Base-by-base conservation (phyloP, 2,329 filamentous ascomycete genomes). In the Magnaporthiopsis incrustans region DNA sequence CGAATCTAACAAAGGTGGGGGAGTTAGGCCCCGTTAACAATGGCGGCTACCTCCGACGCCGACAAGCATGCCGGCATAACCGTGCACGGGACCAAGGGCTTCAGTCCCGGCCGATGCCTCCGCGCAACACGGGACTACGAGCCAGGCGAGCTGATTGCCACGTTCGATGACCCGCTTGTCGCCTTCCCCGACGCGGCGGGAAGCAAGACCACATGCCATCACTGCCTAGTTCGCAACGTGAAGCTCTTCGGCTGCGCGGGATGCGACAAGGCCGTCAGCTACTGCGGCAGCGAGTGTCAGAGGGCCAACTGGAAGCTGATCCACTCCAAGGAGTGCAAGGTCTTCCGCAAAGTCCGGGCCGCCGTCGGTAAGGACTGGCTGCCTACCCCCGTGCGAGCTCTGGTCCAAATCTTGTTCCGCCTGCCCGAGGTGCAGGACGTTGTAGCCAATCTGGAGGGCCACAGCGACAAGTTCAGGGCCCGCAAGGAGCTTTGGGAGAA, bases 241-340 rank as follows among this genome's bases (percentile, higher is more conserved):
- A 70, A 73, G 71, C 30, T 63, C 33, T 59, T 59, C 14, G 76
- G 78, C 27, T 88, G 85, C 73, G 79, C 80, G 0, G 80, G 77
- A 61, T 88, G 85, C 74, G 62, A 63, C 26, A 78, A 76, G 33
- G 76, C 79, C 1, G 78, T 79, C 4, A 77, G 75, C 32, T 88
- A 88, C 76, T 88, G 85, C 74, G 76, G 77, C 62, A 64, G 74
- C 10, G 67, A 70, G 6, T 88, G 85, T 73, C 85, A 88, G 73
- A 74, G 75, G 30, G 74, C 77, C 2, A 79, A 83, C 70, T 88
- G 85, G 85, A 72, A 72, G 10, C 70, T 72, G 1, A 75, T 78
- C 57, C 85, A 88, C 73, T 77, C 78, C 68, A 73, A 73, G 59
- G 85, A 88, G 74, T 88, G 85, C 75, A 73, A 73, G 33, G 72